Evolutionary conservation across 371 early-diverging fungal species (phyloP).

Genomic region (Nematocida displodere): DNA sequence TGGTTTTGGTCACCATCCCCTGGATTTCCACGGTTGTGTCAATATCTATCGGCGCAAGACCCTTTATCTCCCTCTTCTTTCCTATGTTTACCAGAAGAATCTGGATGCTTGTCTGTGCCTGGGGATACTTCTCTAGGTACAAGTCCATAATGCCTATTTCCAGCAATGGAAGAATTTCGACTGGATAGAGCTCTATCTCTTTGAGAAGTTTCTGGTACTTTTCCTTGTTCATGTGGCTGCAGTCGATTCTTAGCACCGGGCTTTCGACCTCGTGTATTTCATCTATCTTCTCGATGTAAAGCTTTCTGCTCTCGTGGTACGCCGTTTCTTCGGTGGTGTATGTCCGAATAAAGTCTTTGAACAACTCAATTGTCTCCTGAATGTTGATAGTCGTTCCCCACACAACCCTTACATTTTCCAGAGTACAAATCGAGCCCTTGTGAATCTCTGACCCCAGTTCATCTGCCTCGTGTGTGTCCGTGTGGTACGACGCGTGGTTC

Average conservation of each 20-base stretch:
- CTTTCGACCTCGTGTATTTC: constrained; percentile 45
- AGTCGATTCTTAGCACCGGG: constrained; percentile 17
- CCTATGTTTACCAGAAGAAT: constrained; percentile 83
- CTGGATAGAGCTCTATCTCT: constrained; percentile 77
- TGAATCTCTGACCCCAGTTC: neutral
- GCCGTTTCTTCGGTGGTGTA: neutral
- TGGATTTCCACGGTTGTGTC: constrained; percentile 88
- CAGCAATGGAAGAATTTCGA: constrained; percentile 87
- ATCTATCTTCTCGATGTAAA: constrained; percentile 27
- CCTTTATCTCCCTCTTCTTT: constrained; percentile 76
- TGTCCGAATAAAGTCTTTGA: constrained; percentile 74
- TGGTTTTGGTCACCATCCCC: constrained; percentile 85
- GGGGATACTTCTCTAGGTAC: constrained; percentile 71
- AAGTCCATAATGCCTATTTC: constrained; percentile 78
- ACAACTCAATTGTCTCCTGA: constrained; percentile 75
- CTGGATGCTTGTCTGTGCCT: constrained; percentile 65
- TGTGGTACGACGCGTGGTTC: constrained; percentile 40
- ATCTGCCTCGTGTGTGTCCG: neutral
- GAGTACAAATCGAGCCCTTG: constrained; percentile 1
- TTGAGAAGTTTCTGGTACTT: constrained; percentile 8
- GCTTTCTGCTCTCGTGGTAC: neutral
- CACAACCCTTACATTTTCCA: constrained; percentile 67
- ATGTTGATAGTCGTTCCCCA: constrained; percentile 97
- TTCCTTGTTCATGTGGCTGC: constrained; percentile 14
- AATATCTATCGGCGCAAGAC: constrained; percentile 85